Evolutionary conservation across 108 stramenopile genomes (phyloP).

Genomic region (Pseudonitzschia delicatissima): DNA sequence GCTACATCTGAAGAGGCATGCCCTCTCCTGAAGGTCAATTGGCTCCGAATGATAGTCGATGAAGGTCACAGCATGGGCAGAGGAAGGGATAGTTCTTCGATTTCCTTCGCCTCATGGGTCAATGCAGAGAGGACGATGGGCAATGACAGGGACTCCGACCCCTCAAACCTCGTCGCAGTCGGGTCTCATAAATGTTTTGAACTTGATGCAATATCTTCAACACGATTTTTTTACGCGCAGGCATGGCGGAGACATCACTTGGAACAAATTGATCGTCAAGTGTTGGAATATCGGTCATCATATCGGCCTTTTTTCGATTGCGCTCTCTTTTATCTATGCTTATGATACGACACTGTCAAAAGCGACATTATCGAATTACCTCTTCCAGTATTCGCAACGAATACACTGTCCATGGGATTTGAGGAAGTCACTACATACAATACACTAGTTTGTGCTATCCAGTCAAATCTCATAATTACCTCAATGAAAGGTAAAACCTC

Average conservation of each 20-base stretch:
- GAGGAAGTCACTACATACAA: slow-evolving; percentile 73
- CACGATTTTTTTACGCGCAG: slow-evolving; percentile 65
- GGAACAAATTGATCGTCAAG: slow-evolving; percentile 48
- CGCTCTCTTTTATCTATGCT: slow-evolving; percentile 52
- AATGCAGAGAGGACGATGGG: slow-evolving; percentile 67
- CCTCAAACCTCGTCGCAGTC: slow-evolving; percentile 48
- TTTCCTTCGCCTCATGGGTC: slow-evolving; percentile 80
- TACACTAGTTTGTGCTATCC: slow-evolving; percentile 63
- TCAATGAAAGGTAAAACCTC: slow-evolving; percentile 78
- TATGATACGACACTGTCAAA: slow-evolving; percentile 86
- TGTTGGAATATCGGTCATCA: slow-evolving; percentile 55
- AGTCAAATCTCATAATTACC: slow-evolving; percentile 63
- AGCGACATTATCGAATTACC: slow-evolving; percentile 64
- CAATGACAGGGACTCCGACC: slow-evolving; percentile 88
- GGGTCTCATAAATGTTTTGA: slow-evolving; percentile 51
- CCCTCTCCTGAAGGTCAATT: slow-evolving; percentile 71
- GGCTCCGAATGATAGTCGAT: slow-evolving; percentile 76
- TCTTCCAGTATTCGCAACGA: slow-evolving; percentile 38
- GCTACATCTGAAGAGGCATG: slow-evolving; percentile 33
- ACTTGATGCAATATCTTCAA: slow-evolving; percentile 58
- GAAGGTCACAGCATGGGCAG: slow-evolving; percentile 85
- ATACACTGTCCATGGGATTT: slow-evolving; percentile 47
- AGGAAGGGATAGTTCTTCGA: slow-evolving; percentile 55
- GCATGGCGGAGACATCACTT: slow-evolving; percentile 51
- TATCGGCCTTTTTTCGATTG: slow-evolving; percentile 63